Base-by-base conservation (phyloP, 1,284 basidiomycete genomes). In the Leccinum subfulvum region DNA sequence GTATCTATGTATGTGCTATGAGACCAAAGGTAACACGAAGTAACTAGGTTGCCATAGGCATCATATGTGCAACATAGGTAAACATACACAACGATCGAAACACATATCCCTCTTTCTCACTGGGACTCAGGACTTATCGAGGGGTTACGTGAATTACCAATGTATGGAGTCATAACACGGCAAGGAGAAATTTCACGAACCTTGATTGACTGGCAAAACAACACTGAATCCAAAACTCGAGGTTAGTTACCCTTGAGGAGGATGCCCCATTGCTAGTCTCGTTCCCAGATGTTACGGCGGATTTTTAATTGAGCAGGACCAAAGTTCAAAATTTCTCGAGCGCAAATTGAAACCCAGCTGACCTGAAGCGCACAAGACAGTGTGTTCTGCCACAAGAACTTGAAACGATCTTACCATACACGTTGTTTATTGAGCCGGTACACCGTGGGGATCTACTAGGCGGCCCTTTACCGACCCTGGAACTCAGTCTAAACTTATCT, bases 371-470 rank as follows among this genome's bases (percentile, higher is more conserved):
- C 58, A 7, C 9, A 56, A 59, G 14, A 44, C n/a, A n/a, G n/a
- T 60, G 67, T 26, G 26, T 30, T 30, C 30, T 30, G 30, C 30
- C 30, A 30, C 35, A 37, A 14, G 35, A 26, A 26, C 26, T 26
- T 26, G 26, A 37, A 37, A 37, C 35, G 35, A 37, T 14, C 35
- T 76, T 13, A 75, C 76, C 1, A 75, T 91, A 69, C 88, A 88
- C 70, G 92, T 97, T 26, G 84, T 98, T 37, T 37, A 37, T 35
- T 35, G 35, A 5, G 11, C 35, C 35, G 35, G 35, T 35, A 35
- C 35, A 35, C 35, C 35, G 35, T 35, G 35, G 35, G 35, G 35
- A 35, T 28, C 26, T 33, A 33, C 10, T 35, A 35, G 35, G 35
- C 13, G 33, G 35, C 35, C 35, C 35, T 35, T 35, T 0, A 5